Evolutionary conservation across 1,139 yeast species (phyloP).

Genomic region (Arxiozyma slooffiae): DNA sequence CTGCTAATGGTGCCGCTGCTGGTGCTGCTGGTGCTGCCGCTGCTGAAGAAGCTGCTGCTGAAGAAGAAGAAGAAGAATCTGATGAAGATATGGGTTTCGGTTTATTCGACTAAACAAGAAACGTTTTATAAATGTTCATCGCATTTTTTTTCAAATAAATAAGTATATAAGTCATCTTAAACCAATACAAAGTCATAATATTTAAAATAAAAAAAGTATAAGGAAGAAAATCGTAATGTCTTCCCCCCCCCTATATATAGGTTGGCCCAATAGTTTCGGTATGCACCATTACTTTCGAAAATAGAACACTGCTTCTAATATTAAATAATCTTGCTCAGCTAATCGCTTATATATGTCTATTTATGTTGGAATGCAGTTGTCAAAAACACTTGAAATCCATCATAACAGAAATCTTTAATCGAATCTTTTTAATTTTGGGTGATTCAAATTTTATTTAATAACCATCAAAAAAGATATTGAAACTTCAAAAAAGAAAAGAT

Average conservation of each 20-base stretch:
- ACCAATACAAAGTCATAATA: background rate
- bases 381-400: background rate
- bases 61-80: slow-evolving; percentile 45
- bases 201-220: background rate
- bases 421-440: background rate
- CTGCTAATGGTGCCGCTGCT: slow-evolving; percentile 47
- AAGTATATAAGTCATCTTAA: background rate
- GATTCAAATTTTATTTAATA: background rate
- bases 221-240: too few relatives aligned
- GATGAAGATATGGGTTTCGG: slow-evolving; percentile 85
- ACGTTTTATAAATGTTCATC: background rate
- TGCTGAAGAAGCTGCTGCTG: slow-evolving; percentile 44
- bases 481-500: background rate
- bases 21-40: slow-evolving; percentile 57
- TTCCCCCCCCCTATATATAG: too few relatives aligned
- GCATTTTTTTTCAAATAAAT: slow-evolving; percentile 3
- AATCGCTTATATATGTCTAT: too few relatives aligned
- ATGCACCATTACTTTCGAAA: too few relatives aligned
- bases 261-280: too few relatives aligned
- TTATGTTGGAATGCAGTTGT: too few relatives aligned
- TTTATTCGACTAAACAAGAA: slow-evolving; percentile 45
- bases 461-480: background rate
- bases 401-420: background rate
- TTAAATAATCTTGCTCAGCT: too few relatives aligned
- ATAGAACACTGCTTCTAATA: too few relatives aligned